A percentile compares a stretch with the other conserved stretches of the same genome.
phyloP scores from a whole-genome alignment of 1,284 basidiomycete genomes.

The Papiliotrema fonsecae region DNA sequence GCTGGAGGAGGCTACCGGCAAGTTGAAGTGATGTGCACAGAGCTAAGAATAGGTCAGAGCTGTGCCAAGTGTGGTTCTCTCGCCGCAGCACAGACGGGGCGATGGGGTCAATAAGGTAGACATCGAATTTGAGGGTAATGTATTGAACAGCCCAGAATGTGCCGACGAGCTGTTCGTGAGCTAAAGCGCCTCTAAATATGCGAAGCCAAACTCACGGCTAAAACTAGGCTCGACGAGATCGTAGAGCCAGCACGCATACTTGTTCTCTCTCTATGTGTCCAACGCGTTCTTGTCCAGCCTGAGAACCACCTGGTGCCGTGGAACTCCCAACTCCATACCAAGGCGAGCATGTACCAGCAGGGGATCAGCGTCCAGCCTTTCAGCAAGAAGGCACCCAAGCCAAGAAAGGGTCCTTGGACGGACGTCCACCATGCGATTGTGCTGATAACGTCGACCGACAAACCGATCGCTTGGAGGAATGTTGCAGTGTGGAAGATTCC shows the following conservation, averaged over 20 bases:
- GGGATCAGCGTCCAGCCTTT: not conserved
- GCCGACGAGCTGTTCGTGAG: not conserved
- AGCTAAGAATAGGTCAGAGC: not conserved
- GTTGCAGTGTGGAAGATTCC: slow-evolving; percentile 9
- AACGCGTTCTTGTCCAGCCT: not conserved
- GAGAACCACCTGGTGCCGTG: not conserved
- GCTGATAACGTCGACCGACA: not conserved
- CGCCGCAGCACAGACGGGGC: not conserved
- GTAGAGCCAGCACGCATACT: not conserved
- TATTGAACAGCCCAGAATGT: not conserved
- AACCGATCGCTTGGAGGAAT: not conserved
- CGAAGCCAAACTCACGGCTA: not conserved
- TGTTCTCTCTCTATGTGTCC: not conserved
- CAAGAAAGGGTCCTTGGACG: not conserved
- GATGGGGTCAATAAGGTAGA: not conserved
- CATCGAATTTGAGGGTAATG: not conserved
- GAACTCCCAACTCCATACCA: no score
- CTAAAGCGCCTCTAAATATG: no score
- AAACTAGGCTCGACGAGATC: not conserved
- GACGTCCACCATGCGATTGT: not conserved
- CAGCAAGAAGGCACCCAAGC: slow-evolving; percentile 6
- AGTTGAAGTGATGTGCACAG: not conserved
- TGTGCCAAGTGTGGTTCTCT: not conserved
- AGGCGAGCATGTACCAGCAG: slow-evolving; percentile 7
- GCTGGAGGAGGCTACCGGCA: slow-evolving; percentile 4